Conservation (phyloP, 164 flowering plant genomes). For the Liriodendron chinense region DNA sequence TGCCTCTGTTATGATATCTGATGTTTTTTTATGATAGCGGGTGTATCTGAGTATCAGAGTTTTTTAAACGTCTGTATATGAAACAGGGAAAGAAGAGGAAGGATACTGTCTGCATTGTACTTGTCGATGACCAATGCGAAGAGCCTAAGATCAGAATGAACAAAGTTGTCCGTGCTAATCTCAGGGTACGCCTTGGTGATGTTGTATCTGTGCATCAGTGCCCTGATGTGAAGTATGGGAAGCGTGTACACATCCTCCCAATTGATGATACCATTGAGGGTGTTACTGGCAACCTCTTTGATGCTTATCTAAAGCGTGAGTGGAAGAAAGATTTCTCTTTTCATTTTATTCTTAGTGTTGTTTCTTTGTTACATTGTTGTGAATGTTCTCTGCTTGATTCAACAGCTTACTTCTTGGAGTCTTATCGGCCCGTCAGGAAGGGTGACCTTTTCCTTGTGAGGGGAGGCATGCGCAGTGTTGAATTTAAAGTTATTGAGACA, state of each 20-base stretch:
- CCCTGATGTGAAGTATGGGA: slow-evolving; percentile 27
- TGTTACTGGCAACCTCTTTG: slow-evolving; percentile 23
- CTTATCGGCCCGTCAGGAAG: slow-evolving; percentile 64
- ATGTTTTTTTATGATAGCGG: too few species aligned
- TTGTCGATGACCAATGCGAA: slow-evolving; percentile 21
- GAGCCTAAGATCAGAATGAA: slow-evolving; percentile 26
- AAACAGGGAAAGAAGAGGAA: slow-evolving; percentile 17
- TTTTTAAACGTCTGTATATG: slow-evolving; percentile 22
- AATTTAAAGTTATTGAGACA: slow-evolving; percentile 62
- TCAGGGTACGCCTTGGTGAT: slow-evolving; percentile 24
- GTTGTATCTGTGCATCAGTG: slow-evolving; percentile 25
- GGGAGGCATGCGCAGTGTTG: slow-evolving; percentile 73
- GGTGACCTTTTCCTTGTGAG: slow-evolving; percentile 65
- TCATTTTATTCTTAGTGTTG: not conserved
- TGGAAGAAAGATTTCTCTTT: not conserved
- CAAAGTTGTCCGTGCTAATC: slow-evolving; percentile 25
- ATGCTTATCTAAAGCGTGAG: slow-evolving; percentile 24
- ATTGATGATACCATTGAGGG: slow-evolving; percentile 26
- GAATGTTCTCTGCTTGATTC: slow-evolving; percentile 8
- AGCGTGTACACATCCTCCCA: slow-evolving; percentile 23
- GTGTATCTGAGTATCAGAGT: not conserved
- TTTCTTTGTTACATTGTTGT: not conserved
- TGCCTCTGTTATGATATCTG: not conserved
- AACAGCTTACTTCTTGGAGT: slow-evolving; percentile 63
- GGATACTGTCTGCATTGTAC: slow-evolving; percentile 23